Percentiles rank a stretch among this genome's conserved stretches.
phyloP scores from a whole-genome alignment of 1,284 basidiomycete species.

The Sphagnurus paluster region DNA sequence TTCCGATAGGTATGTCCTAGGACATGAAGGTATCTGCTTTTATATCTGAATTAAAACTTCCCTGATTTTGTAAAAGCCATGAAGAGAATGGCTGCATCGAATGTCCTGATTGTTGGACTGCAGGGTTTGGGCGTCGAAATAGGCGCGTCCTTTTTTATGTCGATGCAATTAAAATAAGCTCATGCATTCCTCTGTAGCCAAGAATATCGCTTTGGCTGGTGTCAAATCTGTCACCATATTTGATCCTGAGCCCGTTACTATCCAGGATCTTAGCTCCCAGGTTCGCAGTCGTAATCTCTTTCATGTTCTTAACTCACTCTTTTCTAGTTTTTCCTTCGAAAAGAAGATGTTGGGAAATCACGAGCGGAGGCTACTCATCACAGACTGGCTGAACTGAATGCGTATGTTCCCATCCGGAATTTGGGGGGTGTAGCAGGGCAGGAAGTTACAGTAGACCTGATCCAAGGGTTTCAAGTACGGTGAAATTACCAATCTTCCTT shows the following conservation, averaged over 20 bases:
- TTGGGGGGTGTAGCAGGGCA: constrained; percentile 71
- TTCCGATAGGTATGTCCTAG: constrained; percentile 83
- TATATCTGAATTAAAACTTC: constrained; percentile 1
- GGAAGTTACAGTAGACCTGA: constrained; percentile 74
- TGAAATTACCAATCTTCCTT: background rate
- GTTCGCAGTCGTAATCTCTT: constrained; percentile 39
- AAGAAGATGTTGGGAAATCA: constrained; percentile 85
- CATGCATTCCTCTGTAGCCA: constrained; percentile 60
- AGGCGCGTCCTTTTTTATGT: constrained; percentile 46
- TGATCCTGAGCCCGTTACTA: constrained; percentile 86
- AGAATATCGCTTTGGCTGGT: constrained; percentile 94
- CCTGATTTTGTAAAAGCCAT: constrained; percentile 63
- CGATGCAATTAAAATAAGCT: background rate
- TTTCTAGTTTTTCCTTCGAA: constrained; percentile 88
- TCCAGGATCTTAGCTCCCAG: constrained; percentile 93
- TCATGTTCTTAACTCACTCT: constrained; percentile 11
- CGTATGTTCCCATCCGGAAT: constrained; percentile 92
- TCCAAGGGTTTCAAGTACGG: constrained; percentile 86
- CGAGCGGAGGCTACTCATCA: constrained; percentile 86
- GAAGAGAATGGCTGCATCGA: constrained; percentile 98
- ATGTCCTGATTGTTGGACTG: constrained; percentile 93
- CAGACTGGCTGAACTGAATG: constrained; percentile 93
- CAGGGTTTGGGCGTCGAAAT: constrained; percentile 97
- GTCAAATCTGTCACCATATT: constrained; percentile 98
- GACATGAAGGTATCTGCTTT: constrained; percentile 78